Evolutionary conservation across 441 rosid species (phyloP).

Genomic region (Gossypium trilobum): DNA sequence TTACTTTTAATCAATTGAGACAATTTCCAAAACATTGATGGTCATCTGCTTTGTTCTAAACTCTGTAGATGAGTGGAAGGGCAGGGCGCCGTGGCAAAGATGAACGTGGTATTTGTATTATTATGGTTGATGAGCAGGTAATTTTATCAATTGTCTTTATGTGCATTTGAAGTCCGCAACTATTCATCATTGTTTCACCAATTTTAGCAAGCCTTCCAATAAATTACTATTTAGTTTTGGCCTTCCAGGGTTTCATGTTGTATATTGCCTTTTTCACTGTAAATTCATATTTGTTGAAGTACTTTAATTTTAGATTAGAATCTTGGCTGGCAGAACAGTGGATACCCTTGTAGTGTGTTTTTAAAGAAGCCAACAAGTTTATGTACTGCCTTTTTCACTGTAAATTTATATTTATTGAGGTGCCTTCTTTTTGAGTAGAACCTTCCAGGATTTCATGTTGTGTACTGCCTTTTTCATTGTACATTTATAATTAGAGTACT

Average conservation of each 20-base stretch:
- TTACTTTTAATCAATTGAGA: conserved; percentile 1
- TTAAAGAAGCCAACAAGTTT: conserved; percentile 2
- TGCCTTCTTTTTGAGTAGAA: background rate
- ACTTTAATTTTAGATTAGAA: background rate
- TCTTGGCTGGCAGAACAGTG: background rate
- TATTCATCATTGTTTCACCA: background rate
- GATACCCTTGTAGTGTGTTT: conserved; percentile 1
- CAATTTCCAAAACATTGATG: background rate
- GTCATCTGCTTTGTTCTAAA: conserved; percentile 5
- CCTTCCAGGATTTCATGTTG: background rate
- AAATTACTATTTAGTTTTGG: background rate
- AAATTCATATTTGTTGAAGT: background rate
- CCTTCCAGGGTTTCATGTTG: background rate
- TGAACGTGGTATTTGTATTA: conserved; percentile 87
- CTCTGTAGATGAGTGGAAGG: conserved; percentile 86
- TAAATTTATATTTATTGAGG: background rate
- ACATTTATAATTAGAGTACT: background rate
- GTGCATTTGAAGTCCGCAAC: background rate
- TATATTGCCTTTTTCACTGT: background rate
- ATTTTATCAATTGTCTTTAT: conserved; percentile 9
- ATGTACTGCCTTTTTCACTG: background rate
- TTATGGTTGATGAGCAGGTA: conserved; percentile 96
- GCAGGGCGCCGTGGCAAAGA: conserved; percentile 99
- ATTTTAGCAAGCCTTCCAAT: background rate
- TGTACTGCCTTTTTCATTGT: background rate